phyloP scores from a whole-genome alignment of 495 filamentous ascomycete genomes.

The Neurospora tetrasperma region DNA sequence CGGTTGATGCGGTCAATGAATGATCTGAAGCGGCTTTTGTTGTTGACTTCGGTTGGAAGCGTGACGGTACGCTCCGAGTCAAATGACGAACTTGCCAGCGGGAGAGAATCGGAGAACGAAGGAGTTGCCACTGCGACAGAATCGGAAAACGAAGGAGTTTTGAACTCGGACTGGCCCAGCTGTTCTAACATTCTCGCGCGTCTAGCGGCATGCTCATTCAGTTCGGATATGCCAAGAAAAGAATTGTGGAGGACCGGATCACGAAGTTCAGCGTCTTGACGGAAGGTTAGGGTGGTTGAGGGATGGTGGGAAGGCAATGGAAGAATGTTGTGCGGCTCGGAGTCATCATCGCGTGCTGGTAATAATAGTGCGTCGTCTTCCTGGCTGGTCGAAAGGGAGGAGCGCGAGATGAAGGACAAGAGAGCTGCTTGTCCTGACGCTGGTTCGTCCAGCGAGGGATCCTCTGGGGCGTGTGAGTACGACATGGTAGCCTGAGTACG shows the following conservation, averaged over 20 bases:
- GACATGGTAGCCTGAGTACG: background rate
- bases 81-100: background rate
- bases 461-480: background rate
- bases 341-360: background rate
- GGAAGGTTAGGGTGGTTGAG: background rate
- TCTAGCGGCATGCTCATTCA: background rate
- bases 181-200: background rate
- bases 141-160: background rate
- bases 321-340: background rate
- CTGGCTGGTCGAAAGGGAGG: background rate
- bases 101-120: background rate
- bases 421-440: background rate
- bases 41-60: constrained; percentile 5
- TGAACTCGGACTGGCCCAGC: background rate
- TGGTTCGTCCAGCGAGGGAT: background rate
- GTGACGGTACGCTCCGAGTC: background rate
- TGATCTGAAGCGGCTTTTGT: constrained; percentile 8
- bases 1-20: constrained; percentile 14
- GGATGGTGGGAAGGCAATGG: background rate
- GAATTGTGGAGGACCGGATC: background rate
- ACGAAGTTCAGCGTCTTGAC: background rate
- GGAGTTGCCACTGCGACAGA: background rate
- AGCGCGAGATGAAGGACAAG: background rate
- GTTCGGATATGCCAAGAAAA: background rate
- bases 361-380: background rate